Base-by-base conservation (phyloP, 2,329 filamentous ascomycete species). In the Chlorencoelia australis region DNA sequence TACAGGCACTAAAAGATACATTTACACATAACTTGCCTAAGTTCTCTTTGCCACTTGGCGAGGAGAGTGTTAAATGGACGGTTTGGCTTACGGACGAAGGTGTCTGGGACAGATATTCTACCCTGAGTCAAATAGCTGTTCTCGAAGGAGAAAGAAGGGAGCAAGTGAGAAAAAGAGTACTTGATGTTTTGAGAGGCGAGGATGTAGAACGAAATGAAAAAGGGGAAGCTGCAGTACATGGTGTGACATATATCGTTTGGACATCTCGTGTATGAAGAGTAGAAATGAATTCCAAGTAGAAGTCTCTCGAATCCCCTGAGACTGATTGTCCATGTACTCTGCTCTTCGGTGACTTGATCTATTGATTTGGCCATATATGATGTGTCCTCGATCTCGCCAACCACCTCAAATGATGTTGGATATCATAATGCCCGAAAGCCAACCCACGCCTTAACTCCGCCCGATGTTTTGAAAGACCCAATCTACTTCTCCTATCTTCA, bases 91-190 rank as follows among this genome's bases (percentile, higher is more conserved):
- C 57, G 18, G 67, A 69, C 40, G 70, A 82, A 33, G 68, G 65
- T 36, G 58, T 84, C 32, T 82, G 77, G 73, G 66, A 70, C 35
- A 67, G 82, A 22, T 67, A 79, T 41, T 65, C 64, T 31, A 86
- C 80, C 9, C 59, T 85, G 39, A 82, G 77, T 50, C 79, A 84
- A 52, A 70, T 86, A 42, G 69, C 74, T 4, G 64, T 77, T 35
- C 58, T 82, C 9, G 29, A 55, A 30, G 71, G 66, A 2, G 61
- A 67, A 35, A 62, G 66, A 29, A 66, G 65, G 47, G 63, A 61
- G 37, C 58, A 62, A 27, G 68, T 72, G 30, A 62, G 64, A 39
- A 62, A 61, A 28, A 58, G 60, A 40, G 68, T 79, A 42, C 68
- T 75, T 34, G 64, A 71, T 37, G 68, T 69, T 7, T 44, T 84